Percentiles rank a stretch among this genome's conserved stretches.
These are phyloP conservation scores for Lachnellula suecica DNA, from an alignment of 2,329 filamentous ascomycete species.

Conservation along the genomic window DNA sequence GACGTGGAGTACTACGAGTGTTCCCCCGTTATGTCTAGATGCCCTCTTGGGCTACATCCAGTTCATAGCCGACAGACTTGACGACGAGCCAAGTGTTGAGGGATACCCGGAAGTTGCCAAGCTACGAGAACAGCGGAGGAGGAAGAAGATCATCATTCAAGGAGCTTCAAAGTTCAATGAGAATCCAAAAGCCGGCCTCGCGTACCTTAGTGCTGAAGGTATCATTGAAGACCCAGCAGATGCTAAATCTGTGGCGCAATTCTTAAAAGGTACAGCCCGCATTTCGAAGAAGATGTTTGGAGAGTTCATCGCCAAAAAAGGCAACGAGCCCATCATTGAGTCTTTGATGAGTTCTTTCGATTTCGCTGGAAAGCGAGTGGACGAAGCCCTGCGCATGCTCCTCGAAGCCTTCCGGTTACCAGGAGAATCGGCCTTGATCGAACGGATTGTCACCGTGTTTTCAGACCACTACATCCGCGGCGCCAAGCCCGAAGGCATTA, in stretches of 20 bases:
- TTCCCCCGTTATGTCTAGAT: slow-evolving; percentile 91
- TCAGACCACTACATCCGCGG: slow-evolving; percentile 78
- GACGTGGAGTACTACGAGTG: slow-evolving; percentile 98
- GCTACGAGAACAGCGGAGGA: slow-evolving; percentile 70
- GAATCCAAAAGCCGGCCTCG: slow-evolving; percentile 84
- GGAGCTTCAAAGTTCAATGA: slow-evolving; percentile 94
- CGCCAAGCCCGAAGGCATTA: slow-evolving; percentile 70
- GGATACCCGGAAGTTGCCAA: slow-evolving; percentile 64
- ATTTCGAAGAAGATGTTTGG: slow-evolving; percentile 89
- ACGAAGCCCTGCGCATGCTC: slow-evolving; percentile 85
- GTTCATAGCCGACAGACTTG: slow-evolving; percentile 82
- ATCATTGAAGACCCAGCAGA: slow-evolving; percentile 78
- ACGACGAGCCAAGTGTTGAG: slow-evolving; percentile 64
- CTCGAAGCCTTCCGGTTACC: slow-evolving; percentile 91
- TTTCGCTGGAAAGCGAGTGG: slow-evolving; percentile 81
- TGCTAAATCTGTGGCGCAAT: slow-evolving; percentile 76
- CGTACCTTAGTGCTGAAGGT: slow-evolving; percentile 79
- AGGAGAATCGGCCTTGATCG: slow-evolving; percentile 89
- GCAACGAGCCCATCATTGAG: slow-evolving; percentile 80
- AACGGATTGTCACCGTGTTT: slow-evolving; percentile 86
- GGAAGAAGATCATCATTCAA: slow-evolving; percentile 85
- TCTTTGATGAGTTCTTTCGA: slow-evolving; percentile 87
- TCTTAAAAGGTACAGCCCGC: slow-evolving; percentile 82
- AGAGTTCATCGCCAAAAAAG: slow-evolving; percentile 89
- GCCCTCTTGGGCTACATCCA: slow-evolving; percentile 88